Evolutionary conservation across 2,329 filamentous ascomycete genomes (phyloP), one percentile per base, ranked within the genome.

Genomic region (Colletotrichum eleusines): DNA sequence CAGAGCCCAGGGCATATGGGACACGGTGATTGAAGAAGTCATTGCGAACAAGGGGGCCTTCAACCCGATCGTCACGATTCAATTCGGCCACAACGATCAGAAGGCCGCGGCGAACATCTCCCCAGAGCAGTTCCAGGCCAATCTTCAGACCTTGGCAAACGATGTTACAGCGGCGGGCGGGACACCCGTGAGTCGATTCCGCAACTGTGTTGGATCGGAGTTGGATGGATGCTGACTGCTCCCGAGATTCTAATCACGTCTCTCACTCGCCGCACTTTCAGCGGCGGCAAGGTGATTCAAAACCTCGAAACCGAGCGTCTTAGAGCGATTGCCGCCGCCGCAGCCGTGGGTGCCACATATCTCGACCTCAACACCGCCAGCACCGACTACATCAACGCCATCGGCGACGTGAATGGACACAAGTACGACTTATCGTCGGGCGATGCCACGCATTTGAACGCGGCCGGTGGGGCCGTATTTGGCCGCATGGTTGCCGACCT

Each of bases 81-180:
- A 90, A 81, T 90, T 90, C 70, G 89, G 89, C 7, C 88, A 91
- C 76, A 91, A 91, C 71, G 89, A 91, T 76, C 88, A 86, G 74
- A 90, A 89, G 74, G 68, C 81, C 0, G 80, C 78, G 0, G 82
- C 81, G 1, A 82, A 82, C 55, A 81, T 90, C 54, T 80, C 81
- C 0, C 75, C 87, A 5, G 77, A 80, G 0, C 75, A 84, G 69
- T 91, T 85, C 77, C 81, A 84, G 64, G 77, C 77, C 1, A 89
- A 90, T 54, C 81, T 91, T 0, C 81, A 83, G 38, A 77, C 74
- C 0, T 85, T 87, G 61, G 84, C 82, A 9, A 74, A 77, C 2
- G 84, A 88, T 35, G 82, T 85, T 7, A 77, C 77, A 42, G 73
- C 72, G 4, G 80, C 82, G 1, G 85, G 85, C 12, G 86, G 80